Conservation (phyloP, 1,139 yeast species). For the Yamadazyma siamensis region DNA sequence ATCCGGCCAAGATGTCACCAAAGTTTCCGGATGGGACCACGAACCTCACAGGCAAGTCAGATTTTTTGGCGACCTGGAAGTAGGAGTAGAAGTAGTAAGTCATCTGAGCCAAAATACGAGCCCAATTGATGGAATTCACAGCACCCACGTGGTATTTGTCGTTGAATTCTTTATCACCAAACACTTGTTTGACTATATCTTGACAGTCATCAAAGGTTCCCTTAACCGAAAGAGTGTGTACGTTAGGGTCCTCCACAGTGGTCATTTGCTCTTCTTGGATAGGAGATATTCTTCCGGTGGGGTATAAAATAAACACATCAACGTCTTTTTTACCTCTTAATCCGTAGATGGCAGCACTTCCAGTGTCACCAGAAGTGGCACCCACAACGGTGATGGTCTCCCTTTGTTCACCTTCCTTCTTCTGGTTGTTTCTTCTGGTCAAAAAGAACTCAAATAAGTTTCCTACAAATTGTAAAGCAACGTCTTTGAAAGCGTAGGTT, state of each 20-base stretch:
- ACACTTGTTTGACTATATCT: constrained; percentile 88
- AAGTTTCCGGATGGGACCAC: constrained; percentile 98
- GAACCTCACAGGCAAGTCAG: constrained; percentile 56
- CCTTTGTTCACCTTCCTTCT: constrained; percentile 52
- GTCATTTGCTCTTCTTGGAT: constrained; percentile 99
- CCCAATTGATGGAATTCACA: constrained; percentile 98
- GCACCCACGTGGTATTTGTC: constrained; percentile 92
- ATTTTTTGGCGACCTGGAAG: constrained; percentile 59
- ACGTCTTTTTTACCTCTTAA: constrained; percentile 95
- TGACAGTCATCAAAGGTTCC: constrained; percentile 99
- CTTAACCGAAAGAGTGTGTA: constrained; percentile 89
- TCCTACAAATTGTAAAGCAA: constrained; percentile 96
- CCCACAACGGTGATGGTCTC: constrained; percentile 94
- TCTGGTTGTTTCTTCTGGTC: constrained; percentile 66
- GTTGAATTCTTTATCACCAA: constrained; percentile 87
- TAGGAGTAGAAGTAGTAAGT: constrained; percentile 93
- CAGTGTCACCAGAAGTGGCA: constrained; percentile 98
- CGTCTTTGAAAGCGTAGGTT: constrained; percentile 97
- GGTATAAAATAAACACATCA: constrained; percentile 90
- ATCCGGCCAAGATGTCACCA: constrained; percentile 97
- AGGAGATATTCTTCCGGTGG: constrained; percentile 96
- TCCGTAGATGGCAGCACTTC: constrained; percentile 98
- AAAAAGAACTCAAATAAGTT: constrained; percentile 91
- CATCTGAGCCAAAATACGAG: constrained; percentile 95
- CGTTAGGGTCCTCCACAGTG: constrained; percentile 90